Conservation (phyloP, 371 early-diverging fungal genomes). For the Rhizopus delemar region DNA sequence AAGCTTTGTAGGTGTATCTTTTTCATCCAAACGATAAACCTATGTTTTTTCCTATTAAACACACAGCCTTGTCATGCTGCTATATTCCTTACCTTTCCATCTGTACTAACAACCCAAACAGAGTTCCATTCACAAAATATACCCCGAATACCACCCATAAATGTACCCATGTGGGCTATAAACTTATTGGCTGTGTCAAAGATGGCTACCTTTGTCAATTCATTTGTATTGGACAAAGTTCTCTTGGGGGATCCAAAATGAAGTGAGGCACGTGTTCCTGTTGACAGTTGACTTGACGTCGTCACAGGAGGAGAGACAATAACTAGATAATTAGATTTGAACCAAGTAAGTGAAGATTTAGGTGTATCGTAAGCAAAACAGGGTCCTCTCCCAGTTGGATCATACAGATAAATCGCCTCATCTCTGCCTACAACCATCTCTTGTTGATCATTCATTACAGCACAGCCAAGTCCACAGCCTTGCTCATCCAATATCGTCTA, state of each 20-base stretch:
- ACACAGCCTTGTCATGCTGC: neutral
- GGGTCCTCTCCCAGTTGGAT: slow-evolving; percentile 88
- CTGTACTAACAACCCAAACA: slow-evolving; percentile 81
- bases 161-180: slow-evolving; percentile 79
- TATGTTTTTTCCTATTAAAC: slow-evolving; percentile 21
- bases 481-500: slow-evolving; percentile 80
- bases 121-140: slow-evolving; percentile 88
- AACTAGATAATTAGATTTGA: slow-evolving; percentile 73
- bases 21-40: slow-evolving; percentile 84
- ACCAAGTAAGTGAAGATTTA: slow-evolving; percentile 76
- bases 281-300: slow-evolving; percentile 44
- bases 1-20: slow-evolving; percentile 82
- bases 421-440: slow-evolving; percentile 85
- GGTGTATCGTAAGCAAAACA: slow-evolving; percentile 89
- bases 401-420: slow-evolving; percentile 92
- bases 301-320: slow-evolving; percentile 70
- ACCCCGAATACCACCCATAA: slow-evolving; percentile 67
- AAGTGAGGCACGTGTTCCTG: slow-evolving; percentile 34
- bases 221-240: slow-evolving; percentile 31
- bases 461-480: slow-evolving; percentile 80
- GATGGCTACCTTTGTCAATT: slow-evolving; percentile 75
- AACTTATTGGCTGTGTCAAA: slow-evolving; percentile 91
- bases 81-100: slow-evolving; percentile 65
- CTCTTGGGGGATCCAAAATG: slow-evolving; percentile 31
- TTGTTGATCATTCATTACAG: slow-evolving; percentile 70